Evolutionary conservation across 2,329 filamentous ascomycete genomes (phyloP).

Genomic region (Anisogramma anomala): DNA sequence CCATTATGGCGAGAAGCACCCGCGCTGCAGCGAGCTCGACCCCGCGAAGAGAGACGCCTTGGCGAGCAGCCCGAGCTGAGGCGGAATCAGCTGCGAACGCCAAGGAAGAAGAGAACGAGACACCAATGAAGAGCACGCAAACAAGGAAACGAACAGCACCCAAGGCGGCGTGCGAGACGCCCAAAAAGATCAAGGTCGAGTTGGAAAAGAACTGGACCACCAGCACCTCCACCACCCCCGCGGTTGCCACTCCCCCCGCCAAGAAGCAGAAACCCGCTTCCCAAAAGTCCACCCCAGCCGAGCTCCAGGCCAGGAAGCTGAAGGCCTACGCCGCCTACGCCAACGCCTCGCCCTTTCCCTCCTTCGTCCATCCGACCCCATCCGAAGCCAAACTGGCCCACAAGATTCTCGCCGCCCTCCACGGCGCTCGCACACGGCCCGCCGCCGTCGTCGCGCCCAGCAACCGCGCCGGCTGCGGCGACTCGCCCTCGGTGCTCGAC

Average conservation of each 20-base stretch:
- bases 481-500: slow-evolving; percentile 39
- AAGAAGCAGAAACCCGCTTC: neutral
- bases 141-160: slow-evolving; percentile 9
- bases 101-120: neutral
- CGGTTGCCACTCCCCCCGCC: too few species aligned
- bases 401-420: slow-evolving; percentile 48
- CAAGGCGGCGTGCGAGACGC: slow-evolving; percentile 4
- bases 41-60: slow-evolving; percentile 4
- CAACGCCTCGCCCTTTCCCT: slow-evolving; percentile 50
- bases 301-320: slow-evolving; percentile 31
- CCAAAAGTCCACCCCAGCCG: slow-evolving; percentile 6
- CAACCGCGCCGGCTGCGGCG: slow-evolving; percentile 50
- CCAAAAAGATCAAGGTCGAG: slow-evolving; percentile 9
- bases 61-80: slow-evolving; percentile 9
- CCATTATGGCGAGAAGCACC: slow-evolving; percentile 9
- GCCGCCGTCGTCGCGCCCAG: slow-evolving; percentile 49
- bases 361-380: slow-evolving; percentile 52
- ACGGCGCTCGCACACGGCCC: slow-evolving; percentile 54
- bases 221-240: too few species aligned
- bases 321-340: slow-evolving; percentile 31
- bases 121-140: neutral
- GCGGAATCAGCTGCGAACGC: slow-evolving; percentile 2
- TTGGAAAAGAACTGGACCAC: neutral
- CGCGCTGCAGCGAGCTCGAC: slow-evolving; percentile 9
- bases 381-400: slow-evolving; percentile 60